Conservation (phyloP, 768 basidiomycete species). For the Auricularia sp. region DNA sequence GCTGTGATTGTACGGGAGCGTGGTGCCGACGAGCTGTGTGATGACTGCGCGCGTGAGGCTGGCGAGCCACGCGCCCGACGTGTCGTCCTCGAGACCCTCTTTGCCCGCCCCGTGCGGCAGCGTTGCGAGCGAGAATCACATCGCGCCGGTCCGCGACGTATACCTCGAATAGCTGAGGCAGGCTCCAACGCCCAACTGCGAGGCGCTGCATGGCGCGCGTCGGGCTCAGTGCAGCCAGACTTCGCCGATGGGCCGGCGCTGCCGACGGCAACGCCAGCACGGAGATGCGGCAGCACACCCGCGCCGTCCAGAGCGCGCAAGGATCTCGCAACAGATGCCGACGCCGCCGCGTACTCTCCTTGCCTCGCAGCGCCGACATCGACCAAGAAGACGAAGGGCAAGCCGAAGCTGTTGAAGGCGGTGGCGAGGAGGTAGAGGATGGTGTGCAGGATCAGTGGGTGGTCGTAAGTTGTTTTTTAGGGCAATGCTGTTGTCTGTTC, state of each 20-base stretch:
- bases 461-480: neutral
- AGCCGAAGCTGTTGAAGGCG: neutral
- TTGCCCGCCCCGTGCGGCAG: no score
- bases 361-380: constrained; percentile 52
- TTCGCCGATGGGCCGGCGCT: neutral
- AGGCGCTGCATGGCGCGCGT: no score
- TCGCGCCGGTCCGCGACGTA: no score
- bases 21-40: no score
- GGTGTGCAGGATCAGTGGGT: neutral
- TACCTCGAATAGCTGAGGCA: no score
- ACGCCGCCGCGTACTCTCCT: neutral
- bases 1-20: no score
- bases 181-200: no score
- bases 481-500: neutral
- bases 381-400: constrained; percentile 34
- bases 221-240: neutral
- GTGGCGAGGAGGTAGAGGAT: constrained; percentile 5
- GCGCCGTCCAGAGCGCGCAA: neutral
- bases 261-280: neutral
- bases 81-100: no score
- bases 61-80: no score
- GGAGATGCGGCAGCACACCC: neutral
- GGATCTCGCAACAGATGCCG: neutral
- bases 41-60: no score
- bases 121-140: no score